Base-by-base conservation (phyloP, 108 stramenopile species). In the Cyclotella cryptica region DNA sequence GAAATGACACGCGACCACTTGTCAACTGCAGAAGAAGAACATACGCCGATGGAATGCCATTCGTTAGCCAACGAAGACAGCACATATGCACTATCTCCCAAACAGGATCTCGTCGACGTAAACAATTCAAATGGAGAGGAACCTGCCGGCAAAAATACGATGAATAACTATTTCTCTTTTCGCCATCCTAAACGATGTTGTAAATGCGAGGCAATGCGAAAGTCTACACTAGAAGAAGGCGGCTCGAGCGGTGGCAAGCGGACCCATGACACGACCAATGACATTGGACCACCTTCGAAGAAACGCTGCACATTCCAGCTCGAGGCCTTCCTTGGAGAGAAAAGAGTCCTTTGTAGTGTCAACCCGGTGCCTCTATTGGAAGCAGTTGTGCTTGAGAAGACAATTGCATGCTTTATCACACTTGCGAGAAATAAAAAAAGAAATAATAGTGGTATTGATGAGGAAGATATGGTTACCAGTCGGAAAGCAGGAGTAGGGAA, bases 161-260 rank as follows among this genome's bases (percentile, higher is more conserved):
- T 39, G 30, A 30, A 0, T 2, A 10, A 13, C 15, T 40, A 19
- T 49, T 49, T 18, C 14, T 49, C 35, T 26, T 46, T 1, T 59
- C 59, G 75, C 7, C 43, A 54, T 68, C 79, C 72, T 11, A 79
- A 68, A 52, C 71, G 79, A 22, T 79, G 79, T 39, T 53, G 21
- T 30, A 64, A 53, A 51, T 79, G 79, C 39, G 51, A 79, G 42
- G 10, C 15, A 24, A 24, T 66, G 30, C 43, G 67, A 42, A 64
- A 62, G 43, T 39, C 17, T n/a, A 64, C 26, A 24, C 10, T 52
- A 35, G 46, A 54, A 65, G 19, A 22, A 24, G 22, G 30, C 46
- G 51, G 30, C 30, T 17, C 26, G 11, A 5, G 10, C 8, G 54
- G 21, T 41, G 40, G 62, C 28, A 21, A 62, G 22, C 12, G 9